Conservation (phyloP, 225 moss, liverwort and hornwort genomes). For the Marchantia polymorpha region DNA sequence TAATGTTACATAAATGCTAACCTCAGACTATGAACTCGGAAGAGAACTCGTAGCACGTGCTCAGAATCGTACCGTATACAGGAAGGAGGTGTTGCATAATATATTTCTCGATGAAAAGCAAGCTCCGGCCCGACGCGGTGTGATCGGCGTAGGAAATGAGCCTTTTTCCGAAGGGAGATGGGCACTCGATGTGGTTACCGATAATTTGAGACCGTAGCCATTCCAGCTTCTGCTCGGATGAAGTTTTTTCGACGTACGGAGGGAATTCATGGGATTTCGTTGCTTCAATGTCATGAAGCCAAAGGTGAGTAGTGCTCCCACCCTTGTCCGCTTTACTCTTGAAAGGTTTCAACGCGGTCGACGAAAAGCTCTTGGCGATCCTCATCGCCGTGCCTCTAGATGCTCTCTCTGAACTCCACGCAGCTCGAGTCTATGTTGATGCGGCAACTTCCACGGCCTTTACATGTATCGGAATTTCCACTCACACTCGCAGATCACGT, state of each 20-base stretch:
- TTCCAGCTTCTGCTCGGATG: constrained; percentile 11
- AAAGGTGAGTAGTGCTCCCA: neutral
- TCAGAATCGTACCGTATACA: constrained; percentile 32
- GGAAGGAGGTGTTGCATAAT: constrained; percentile 36
- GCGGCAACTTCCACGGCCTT: no score
- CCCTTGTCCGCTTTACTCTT: neutral
- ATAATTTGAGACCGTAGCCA: constrained; percentile 46
- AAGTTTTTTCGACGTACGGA: neutral
- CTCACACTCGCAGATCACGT: no score
- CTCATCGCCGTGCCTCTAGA: neutral
- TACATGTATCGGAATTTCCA: no score
- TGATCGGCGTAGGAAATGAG: constrained; percentile 41
- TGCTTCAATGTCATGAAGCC: neutral
- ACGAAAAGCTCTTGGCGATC: neutral
- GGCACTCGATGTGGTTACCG: constrained; percentile 23
- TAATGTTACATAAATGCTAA: no score
- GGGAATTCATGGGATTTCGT: neutral
- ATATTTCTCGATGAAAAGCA: constrained; percentile 35
- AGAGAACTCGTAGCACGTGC: neutral
- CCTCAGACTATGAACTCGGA: no score
- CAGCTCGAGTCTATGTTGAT: no score
- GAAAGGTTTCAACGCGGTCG: neutral
- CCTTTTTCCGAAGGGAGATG: constrained; percentile 42
- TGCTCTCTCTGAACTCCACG: no score
- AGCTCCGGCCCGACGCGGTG: constrained; percentile 43